Conservation (phyloP, 768 basidiomycete species). For the Suillus ampliporus region DNA sequence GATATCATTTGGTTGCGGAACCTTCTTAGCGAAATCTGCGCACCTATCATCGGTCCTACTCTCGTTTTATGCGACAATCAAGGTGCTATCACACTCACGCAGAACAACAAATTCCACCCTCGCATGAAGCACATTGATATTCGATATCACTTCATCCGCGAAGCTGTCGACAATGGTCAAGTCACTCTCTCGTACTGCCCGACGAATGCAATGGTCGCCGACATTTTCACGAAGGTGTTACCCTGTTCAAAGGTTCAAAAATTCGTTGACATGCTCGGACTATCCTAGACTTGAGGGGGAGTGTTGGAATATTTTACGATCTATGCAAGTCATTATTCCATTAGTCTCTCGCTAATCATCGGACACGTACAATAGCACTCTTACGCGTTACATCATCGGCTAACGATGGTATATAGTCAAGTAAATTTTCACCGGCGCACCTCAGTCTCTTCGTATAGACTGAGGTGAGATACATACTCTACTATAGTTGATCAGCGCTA, state of each 20-base stretch:
- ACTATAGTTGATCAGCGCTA: no score
- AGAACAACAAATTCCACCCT: constrained; percentile 12
- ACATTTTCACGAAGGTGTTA: background rate
- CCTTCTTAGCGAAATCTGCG: background rate
- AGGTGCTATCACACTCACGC: constrained; percentile 1
- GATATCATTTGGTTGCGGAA: background rate
- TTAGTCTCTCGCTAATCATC: no score
- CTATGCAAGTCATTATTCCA: no score
- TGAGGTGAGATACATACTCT: no score
- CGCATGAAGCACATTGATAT: constrained; percentile 9
- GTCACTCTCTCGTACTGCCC: background rate
- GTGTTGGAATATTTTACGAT: background rate
- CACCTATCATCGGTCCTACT: background rate
- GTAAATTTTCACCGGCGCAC: no score
- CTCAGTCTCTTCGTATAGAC: no score
- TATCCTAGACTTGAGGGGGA: constrained; percentile 1
- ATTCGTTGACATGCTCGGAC: background rate
- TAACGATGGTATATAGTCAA: no score
- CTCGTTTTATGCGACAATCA: constrained; percentile 6
- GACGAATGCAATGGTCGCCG: background rate
- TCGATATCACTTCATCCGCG: constrained; percentile 14
- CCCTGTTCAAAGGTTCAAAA: background rate
- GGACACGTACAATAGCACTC: no score
- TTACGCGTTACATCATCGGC: no score
- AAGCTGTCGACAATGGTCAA: background rate